Base-by-base conservation (phyloP, 805 yeast species). In the Lachancea waltii region DNA sequence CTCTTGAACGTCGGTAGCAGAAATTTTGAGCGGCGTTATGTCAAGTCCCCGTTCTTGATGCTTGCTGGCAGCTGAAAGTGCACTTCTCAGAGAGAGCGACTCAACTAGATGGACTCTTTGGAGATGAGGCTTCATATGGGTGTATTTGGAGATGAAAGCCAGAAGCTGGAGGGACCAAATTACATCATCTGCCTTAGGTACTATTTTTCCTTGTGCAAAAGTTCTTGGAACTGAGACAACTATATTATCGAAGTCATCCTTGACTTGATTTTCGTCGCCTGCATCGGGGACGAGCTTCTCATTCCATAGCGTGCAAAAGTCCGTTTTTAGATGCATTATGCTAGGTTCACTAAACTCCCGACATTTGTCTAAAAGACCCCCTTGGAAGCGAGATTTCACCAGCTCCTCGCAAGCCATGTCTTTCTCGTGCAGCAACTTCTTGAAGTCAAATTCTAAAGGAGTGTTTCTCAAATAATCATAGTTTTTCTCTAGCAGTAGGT, bases 101-200 rank as follows among this genome's bases (percentile, higher is more conserved):
- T 84, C 81, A 7, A 87, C 78, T 33, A 87, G 63, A 58, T 83
- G 82, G 3, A 95, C 79, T 36, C 73, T 74, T 48, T 87, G 94
- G 42, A 90, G 65, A 33, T 70, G 70, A 26, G 77, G 80, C 51
- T 89, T 83, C 58, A 89, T 65, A 44, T 77, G 73, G 0, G 96
- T 80, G 53, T 92, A 90, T 60, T 90, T 90, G 4, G 97, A 87
- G 29, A 89, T 85, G 60, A 87, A 90, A 10, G 97, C 97, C 35
- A 92, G 62, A 15, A 92, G 69, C 60, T 90, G 97, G 38, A 90
- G 67, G 3, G 95, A 82, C 95, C 96, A 87, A 25, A 86, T 79
- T 13, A 90, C 85, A 55, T 90, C 98, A 56, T 90, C 97, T 46
- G 85, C 95, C 40, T 85, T 74, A 1, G 97, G 97, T 5, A 87